Percentiles rank a stretch among this genome's conserved stretches.
Conservation (phyloP, 2,329 filamentous ascomycete species). For the Rachicladosporium sp. region DNA sequence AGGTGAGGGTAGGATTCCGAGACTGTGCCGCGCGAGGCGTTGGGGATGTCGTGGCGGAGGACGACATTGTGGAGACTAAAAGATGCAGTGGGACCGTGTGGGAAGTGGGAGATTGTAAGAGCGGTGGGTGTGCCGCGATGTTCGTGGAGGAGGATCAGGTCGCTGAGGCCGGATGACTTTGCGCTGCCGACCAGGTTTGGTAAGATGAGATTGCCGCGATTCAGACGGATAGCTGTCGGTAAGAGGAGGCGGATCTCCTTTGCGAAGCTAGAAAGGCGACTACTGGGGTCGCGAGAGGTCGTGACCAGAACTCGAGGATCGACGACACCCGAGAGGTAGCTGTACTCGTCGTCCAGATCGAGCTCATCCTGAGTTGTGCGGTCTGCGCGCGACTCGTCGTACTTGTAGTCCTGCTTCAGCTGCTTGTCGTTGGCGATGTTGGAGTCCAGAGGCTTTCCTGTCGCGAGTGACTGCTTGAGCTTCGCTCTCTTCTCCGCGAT, state of each 20-base stretch:
- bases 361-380: conserved; percentile 55
- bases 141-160: conserved; percentile 81
- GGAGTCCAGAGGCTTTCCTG: conserved; percentile 73
- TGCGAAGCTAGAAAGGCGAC: conserved; percentile 73
- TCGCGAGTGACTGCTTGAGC: conserved; percentile 73
- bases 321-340: conserved; percentile 76
- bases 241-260: conserved; percentile 80
- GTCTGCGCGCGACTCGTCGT: conserved; percentile 71
- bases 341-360: conserved; percentile 80
- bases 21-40: conserved; percentile 73
- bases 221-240: conserved; percentile 76
- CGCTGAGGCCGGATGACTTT: conserved; percentile 65
- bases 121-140: conserved; percentile 87
- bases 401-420: conserved; percentile 79
- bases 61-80: conserved; percentile 91
- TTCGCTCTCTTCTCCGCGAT: conserved; percentile 85
- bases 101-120: conserved; percentile 74
- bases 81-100: conserved; percentile 75
- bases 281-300: conserved; percentile 77
- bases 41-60: conserved; percentile 83
- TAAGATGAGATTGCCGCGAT: conserved; percentile 80
- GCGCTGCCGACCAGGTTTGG: conserved; percentile 75
- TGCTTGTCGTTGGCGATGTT: conserved; percentile 75
- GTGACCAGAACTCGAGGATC: conserved; percentile 84
- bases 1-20: conserved; percentile 88